phyloP scores from a whole-genome alignment of 352 stramenopile species.

The Phytophthora meadii region DNA sequence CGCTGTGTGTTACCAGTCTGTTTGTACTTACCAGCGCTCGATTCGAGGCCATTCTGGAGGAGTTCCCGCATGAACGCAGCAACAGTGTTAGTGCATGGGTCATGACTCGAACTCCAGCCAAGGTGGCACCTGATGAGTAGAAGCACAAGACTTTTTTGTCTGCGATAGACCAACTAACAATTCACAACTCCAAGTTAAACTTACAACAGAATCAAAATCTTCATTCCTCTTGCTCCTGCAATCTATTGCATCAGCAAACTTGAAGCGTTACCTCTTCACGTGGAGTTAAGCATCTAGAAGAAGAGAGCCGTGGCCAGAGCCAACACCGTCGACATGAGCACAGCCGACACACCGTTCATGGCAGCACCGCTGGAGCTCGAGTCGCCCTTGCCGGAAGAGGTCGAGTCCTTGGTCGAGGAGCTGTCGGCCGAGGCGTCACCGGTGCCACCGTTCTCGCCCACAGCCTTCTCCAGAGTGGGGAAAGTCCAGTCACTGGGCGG shows the following conservation, averaged over 20 bases:
- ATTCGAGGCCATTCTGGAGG: conserved; percentile 73
- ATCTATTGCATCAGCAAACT: conserved; percentile 13
- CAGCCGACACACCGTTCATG: conserved; percentile 32
- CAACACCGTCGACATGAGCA: conserved; percentile 39
- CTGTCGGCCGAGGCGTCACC: conserved; percentile 45
- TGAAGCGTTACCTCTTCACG: conserved; percentile 3
- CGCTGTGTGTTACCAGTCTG: conserved; percentile 74
- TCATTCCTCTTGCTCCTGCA: conserved; percentile 23
- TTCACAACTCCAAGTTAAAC: conserved; percentile 25
- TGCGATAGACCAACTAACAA: conserved; percentile 7
- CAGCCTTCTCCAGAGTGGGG: conserved; percentile 54
- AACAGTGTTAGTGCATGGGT: conserved; percentile 72
- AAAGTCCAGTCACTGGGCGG: conserved; percentile 57
- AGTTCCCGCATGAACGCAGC: conserved; percentile 68
- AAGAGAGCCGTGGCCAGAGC: conserved; percentile 35
- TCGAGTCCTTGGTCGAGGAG: conserved; percentile 33
- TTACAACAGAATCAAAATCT: conserved; percentile 33
- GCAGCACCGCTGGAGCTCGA: conserved; percentile 26
- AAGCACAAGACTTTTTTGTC: background rate
- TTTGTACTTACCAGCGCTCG: conserved; percentile 68
- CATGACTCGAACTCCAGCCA: conserved; percentile 43
- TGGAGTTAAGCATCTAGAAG: conserved; percentile 31
- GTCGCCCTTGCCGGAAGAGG: conserved; percentile 23
- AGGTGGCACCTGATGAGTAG: conserved; percentile 3
- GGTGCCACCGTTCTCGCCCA: conserved; percentile 56